These are phyloP conservation scores for Talaromyces amestolkiae DNA, from an alignment of 2,329 filamentous ascomycete genomes.

Conservation along the genomic window DNA sequence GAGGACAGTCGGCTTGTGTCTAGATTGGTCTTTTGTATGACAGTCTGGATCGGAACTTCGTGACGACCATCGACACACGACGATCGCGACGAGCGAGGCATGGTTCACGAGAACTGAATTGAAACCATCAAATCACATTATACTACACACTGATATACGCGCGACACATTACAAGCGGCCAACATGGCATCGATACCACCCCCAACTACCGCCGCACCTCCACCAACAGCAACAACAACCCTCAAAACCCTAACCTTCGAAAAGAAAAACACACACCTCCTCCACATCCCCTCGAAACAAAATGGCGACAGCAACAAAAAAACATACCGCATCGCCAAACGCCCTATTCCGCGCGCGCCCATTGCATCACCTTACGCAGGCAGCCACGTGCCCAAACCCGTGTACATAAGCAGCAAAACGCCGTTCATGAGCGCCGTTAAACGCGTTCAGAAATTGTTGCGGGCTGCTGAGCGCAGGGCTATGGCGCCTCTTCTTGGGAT, in stretches of 20 bases:
- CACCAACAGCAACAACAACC: neutral
- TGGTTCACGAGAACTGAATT: neutral
- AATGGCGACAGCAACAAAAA: neutral
- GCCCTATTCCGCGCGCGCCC: slow-evolving; percentile 58
- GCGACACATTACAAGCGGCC: too few relatives aligned
- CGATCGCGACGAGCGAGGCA: neutral
- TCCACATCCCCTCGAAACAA: slow-evolving; percentile 7
- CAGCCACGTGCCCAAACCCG: slow-evolving; percentile 49
- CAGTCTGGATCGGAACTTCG: neutral
- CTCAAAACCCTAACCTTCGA: slow-evolving; percentile 2
- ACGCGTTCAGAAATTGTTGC: slow-evolving; percentile 56
- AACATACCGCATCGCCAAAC: slow-evolving; percentile 47
- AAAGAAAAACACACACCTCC: slow-evolving; percentile 13
- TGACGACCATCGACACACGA: neutral
- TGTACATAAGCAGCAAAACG: slow-evolving; percentile 56
- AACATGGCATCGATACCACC: neutral
- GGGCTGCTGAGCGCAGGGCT: slow-evolving; percentile 52
- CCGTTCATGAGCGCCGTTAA: slow-evolving; percentile 61
- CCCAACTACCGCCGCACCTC: neutral
- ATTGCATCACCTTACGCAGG: slow-evolving; percentile 55
- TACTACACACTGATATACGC: neutral
- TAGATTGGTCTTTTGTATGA: neutral
- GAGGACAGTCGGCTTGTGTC: neutral
- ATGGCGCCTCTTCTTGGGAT: slow-evolving; percentile 30
- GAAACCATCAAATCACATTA: neutral